Conservation (phyloP, 768 basidiomycete genomes). For the Hygrocybe punicea region DNA sequence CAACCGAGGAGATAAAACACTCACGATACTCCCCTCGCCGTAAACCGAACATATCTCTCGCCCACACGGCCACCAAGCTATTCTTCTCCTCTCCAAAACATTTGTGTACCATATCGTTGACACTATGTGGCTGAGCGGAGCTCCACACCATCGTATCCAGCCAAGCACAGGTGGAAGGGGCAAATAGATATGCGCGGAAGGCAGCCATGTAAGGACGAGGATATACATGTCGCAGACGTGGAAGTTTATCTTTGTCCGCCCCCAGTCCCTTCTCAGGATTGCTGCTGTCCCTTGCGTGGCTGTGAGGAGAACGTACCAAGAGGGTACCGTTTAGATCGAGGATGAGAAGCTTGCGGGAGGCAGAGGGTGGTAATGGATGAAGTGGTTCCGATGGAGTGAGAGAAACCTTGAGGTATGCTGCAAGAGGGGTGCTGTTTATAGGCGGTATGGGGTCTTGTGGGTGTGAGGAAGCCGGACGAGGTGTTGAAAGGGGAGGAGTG, state of each 20-base stretch:
- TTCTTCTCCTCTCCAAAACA: constrained; percentile 48
- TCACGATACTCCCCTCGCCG: constrained; percentile 58
- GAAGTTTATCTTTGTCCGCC: constrained; percentile 14
- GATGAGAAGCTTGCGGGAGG: constrained; percentile 60
- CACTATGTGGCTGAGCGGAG: constrained; percentile 78
- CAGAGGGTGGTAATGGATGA: constrained; percentile 18
- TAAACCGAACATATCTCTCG: constrained; percentile 74
- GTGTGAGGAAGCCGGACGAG: too few relatives aligned
- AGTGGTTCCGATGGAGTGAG: constrained; percentile 28
- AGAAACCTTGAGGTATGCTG: constrained; percentile 30
- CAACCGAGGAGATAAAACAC: constrained; percentile 28
- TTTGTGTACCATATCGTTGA: constrained; percentile 66
- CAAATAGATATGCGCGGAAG: constrained; percentile 63
- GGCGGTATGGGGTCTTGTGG: neutral
- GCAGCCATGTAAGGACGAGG: constrained; percentile 64
- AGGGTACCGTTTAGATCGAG: constrained; percentile 77
- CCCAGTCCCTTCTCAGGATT: constrained; percentile 4
- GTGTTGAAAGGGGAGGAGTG: too few relatives aligned
- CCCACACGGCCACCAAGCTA: constrained; percentile 67
- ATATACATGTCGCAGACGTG: constrained; percentile 40
- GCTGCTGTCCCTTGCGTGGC: constrained; percentile 7
- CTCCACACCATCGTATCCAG: constrained; percentile 88
- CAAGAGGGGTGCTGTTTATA: neutral
- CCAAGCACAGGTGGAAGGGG: constrained; percentile 56
- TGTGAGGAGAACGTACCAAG: constrained; percentile 53